phyloP scores from a whole-genome alignment of 228 moss, liverwort and hornwort species.

The Sphagnum magellanicum region DNA sequence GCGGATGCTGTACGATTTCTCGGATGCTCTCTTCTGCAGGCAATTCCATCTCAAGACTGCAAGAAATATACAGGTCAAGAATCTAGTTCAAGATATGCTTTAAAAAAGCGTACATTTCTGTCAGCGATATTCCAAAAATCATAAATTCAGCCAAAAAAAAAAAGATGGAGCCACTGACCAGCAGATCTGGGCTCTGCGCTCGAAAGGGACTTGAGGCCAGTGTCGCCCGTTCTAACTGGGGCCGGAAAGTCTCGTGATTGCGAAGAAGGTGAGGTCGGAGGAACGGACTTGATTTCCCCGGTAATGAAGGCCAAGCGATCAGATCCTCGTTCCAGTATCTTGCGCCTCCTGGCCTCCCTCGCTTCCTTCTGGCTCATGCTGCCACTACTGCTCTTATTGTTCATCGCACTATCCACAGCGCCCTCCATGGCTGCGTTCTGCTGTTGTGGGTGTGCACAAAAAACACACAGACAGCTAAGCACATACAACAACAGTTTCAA shows the following conservation, averaged over 20 bases:
- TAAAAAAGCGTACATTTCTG: neutral
- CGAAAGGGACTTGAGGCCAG: conserved; percentile 51
- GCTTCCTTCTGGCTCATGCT: conserved; percentile 63
- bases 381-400: neutral
- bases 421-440: conserved; percentile 5
- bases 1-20: neutral
- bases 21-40: neutral
- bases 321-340: conserved; percentile 66
- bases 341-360: conserved; percentile 81
- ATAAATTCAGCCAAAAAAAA: neutral
- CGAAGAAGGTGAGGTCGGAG: conserved; percentile 7
- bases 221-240: conserved; percentile 36
- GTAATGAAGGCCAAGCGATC: conserved; percentile 82
- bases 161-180: neutral
- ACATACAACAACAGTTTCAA: no score
- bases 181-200: conserved; percentile 10
- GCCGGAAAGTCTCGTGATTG: conserved; percentile 1
- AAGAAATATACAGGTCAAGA: neutral
- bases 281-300: conserved; percentile 46
- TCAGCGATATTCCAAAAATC: no score
- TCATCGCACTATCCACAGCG: neutral
- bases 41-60: neutral
- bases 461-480: no score
- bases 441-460: no score
- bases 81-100: neutral